These are phyloP conservation scores for Sphaerulina populicola DNA, from an alignment of 2,329 filamentous ascomycete genomes.

Conservation along the genomic window DNA sequence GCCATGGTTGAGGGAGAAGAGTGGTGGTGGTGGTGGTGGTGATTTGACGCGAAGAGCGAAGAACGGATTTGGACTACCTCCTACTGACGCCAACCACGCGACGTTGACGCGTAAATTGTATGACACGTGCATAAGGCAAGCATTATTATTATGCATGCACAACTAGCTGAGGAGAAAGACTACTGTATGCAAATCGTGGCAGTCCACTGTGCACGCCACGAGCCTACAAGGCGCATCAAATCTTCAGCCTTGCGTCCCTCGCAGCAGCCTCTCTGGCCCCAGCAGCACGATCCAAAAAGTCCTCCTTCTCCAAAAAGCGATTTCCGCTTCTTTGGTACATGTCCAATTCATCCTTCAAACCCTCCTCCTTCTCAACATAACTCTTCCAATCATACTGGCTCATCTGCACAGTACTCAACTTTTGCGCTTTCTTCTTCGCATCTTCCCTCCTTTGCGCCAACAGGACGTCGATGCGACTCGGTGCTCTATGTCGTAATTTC, in stretches of 20 bases:
- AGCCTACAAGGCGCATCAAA: conserved; percentile 1
- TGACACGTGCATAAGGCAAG: too few relatives aligned
- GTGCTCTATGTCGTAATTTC: conserved; percentile 35
- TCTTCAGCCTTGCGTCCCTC: conserved; percentile 43
- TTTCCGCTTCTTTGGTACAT: conserved; percentile 55
- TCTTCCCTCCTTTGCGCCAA: conserved; percentile 28
- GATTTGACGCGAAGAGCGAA: not conserved
- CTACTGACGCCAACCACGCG: too few relatives aligned
- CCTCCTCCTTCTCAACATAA: conserved; percentile 52
- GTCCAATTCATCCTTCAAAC: conserved; percentile 53
- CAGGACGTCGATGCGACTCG: conserved; percentile 27
- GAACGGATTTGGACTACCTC: too few relatives aligned
- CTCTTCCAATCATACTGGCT: conserved; percentile 57
- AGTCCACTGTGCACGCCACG: not conserved
- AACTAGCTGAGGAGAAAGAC: too few relatives aligned
- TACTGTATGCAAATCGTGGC: not conserved
- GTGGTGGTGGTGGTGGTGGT: not conserved
- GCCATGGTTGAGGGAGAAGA: conserved; percentile 20
- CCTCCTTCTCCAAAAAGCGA: conserved; percentile 53
- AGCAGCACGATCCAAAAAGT: conserved; percentile 54
- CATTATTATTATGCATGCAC: too few relatives aligned
- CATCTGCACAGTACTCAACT: conserved; percentile 60
- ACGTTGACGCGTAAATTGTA: not conserved
- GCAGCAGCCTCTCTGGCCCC: conserved; percentile 50
- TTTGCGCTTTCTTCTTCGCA: conserved; percentile 40